Evolutionary conservation across 371 early-diverging fungal genomes (phyloP).

Genomic region (Saksenaea oblongispora): DNA sequence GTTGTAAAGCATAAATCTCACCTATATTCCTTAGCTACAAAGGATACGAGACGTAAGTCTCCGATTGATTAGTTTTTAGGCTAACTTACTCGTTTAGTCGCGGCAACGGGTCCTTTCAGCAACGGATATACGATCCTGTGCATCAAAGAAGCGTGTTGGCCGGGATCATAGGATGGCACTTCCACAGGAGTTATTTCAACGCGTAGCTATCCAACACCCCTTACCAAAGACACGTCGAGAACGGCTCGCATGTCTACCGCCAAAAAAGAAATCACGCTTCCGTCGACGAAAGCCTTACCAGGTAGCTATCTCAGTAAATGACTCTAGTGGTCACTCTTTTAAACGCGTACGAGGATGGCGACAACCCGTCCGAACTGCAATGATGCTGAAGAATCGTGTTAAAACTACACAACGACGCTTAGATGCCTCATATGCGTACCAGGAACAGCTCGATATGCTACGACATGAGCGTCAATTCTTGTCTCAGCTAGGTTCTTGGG

Average conservation of each 20-base stretch:
- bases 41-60: slow-evolving; percentile 22
- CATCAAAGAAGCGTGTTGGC: slow-evolving; percentile 5
- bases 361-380: slow-evolving; percentile 22
- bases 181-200: not conserved
- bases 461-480: slow-evolving; percentile 10
- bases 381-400: slow-evolving; percentile 27
- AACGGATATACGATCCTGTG: slow-evolving; percentile 17
- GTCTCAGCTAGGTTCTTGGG: not conserved
- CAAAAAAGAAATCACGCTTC: not conserved
- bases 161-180: not conserved
- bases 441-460: slow-evolving; percentile 6
- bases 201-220: not conserved
- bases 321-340: slow-evolving; percentile 13
- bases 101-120: slow-evolving; percentile 9
- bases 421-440: not conserved
- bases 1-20: not conserved
- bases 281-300: slow-evolving; percentile 17
- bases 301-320: not conserved
- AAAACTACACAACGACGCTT: slow-evolving; percentile 16
- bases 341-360: slow-evolving; percentile 27
- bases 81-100: slow-evolving; percentile 5
- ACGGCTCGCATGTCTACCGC: too few relatives aligned
- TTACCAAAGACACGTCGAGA: not conserved
- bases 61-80: not conserved
- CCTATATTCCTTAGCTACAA: slow-evolving; percentile 10